Base-by-base conservation (phyloP, 768 basidiomycete genomes). In the Boletus sensibilis region DNA sequence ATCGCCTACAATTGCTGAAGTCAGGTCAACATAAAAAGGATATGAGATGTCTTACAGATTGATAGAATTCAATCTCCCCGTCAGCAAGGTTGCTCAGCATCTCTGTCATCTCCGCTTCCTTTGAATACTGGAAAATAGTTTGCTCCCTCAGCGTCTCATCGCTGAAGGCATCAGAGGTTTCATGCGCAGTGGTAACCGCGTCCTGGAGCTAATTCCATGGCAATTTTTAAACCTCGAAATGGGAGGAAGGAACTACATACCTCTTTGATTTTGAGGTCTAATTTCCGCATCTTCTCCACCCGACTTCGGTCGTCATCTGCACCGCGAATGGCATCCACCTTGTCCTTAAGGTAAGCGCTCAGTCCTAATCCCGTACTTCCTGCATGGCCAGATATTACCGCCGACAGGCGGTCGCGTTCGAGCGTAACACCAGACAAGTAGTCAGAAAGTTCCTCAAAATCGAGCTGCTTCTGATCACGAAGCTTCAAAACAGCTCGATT, bases 391-490 rank as follows among this genome's bases (percentile, higher is more conserved):
- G 82, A 86, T 66, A 92, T 91, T 42, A 98, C 80, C 2, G 93
- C 93, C 20, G 94, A 86, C 11, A 99, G 78, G 43, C 97, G 79
- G 67, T 99, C 97, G 21, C 97, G 87, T 74, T 99, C 97, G 12
- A 86, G 78, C 1, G 92, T 94, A 43, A 98, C 87, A n/a, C 89
- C 90, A 7, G 91, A 90, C 13, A 99, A 80, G 72, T 98, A 98
- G 50, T 94, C 91, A 2, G 94, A 93, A 10, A 98, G 82, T 70
- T 98, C 96, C 74, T 99, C 97, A 60, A 98, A 96, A 68, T 99
- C 97, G 53, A 98, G 84, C 71, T 99, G 97, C 72, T 98, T 99
- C 74, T 98, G 97, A 70, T 98, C 97, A 43, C 97, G 86, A 31
- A 97, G 81, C 72, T 92, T 96, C 61, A 99, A 82, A 21, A 98